A percentile compares a stretch with the other conserved stretches of the same genome.
Evolutionary conservation across 805 yeast species (phyloP).

Genomic region (Cyberlindnera japonica): DNA sequence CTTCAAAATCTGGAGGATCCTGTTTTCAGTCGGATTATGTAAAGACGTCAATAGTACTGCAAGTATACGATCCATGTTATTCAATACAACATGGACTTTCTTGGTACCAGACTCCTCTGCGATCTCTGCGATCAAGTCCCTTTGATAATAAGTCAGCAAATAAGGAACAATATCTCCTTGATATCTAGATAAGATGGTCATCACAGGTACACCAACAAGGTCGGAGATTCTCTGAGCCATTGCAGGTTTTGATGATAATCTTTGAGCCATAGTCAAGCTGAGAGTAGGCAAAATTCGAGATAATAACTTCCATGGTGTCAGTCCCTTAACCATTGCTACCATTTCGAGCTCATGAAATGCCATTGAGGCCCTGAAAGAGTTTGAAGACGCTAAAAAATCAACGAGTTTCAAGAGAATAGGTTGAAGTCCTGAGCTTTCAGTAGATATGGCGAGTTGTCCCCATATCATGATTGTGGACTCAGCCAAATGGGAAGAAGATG

Average conservation of each 20-base stretch:
- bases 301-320: slow-evolving; percentile 75
- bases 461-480: slow-evolving; percentile 61
- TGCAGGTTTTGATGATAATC: slow-evolving; percentile 44
- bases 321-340: slow-evolving; percentile 51
- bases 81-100: slow-evolving; percentile 45
- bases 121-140: slow-evolving; percentile 58
- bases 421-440: slow-evolving; percentile 66
- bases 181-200: slow-evolving; percentile 64
- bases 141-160: slow-evolving; percentile 61
- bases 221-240: slow-evolving; percentile 60
- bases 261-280: slow-evolving; percentile 58
- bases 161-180: slow-evolving; percentile 73
- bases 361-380: slow-evolving; percentile 62
- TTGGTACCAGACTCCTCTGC: slow-evolving; percentile 45
- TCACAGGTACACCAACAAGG: slow-evolving; percentile 57
- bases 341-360: slow-evolving; percentile 61
- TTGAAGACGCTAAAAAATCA: slow-evolving; percentile 59
- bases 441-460: slow-evolving; percentile 59
- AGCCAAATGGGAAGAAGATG: slow-evolving; percentile 39
- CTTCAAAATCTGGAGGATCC: slow-evolving; percentile 48
- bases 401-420: slow-evolving; percentile 61
- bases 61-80: slow-evolving; percentile 48
- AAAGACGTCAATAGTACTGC: slow-evolving; percentile 56
- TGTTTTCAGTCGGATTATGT: slow-evolving; percentile 42
- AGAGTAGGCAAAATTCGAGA: slow-evolving; percentile 77